These are phyloP conservation scores for Aquilaria malaccensis DNA, from an alignment of 345 rosid genomes.

Conservation along the genomic window DNA sequence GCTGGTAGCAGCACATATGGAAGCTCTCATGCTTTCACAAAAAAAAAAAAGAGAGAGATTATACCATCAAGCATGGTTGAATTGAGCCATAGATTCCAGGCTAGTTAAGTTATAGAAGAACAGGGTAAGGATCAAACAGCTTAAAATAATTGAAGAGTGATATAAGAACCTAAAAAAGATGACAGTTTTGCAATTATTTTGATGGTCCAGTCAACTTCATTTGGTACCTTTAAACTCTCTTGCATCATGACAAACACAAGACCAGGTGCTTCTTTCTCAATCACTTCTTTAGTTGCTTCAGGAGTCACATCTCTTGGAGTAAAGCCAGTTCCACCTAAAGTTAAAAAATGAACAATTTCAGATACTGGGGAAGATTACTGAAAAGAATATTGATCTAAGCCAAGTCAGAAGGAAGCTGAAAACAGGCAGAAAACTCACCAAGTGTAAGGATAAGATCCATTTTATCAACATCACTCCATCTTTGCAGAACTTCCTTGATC, in stretches of 20 bases:
- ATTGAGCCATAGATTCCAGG: too few species aligned
- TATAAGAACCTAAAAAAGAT: background rate
- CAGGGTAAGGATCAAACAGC: too few species aligned
- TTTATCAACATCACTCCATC: constrained; percentile 72
- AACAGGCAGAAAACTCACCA: constrained; percentile 36
- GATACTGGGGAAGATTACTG: background rate
- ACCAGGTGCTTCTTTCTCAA: constrained; percentile 88
- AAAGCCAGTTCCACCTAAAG: constrained; percentile 88
- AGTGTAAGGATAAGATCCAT: constrained; percentile 86
- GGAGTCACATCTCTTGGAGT: constrained; percentile 96
- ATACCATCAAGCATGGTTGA: too few species aligned
- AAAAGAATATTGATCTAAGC: constrained; percentile 1
- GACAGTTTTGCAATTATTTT: background rate
- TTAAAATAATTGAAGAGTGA: background rate
- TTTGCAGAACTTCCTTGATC: constrained; percentile 56
- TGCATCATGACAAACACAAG: constrained; percentile 90
- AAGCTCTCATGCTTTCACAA: too few species aligned
- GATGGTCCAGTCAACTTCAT: background rate
- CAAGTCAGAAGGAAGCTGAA: constrained; percentile 1
- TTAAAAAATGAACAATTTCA: constrained; percentile 12
- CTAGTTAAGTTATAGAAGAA: too few species aligned
- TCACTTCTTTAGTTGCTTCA: constrained; percentile 84
- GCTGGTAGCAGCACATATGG: too few species aligned
- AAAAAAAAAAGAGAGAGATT: too few species aligned
- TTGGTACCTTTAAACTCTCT: constrained; percentile 80